These are phyloP conservation scores for Gautieria morchelliformis DNA, from an alignment of 768 basidiomycete species.

Conservation along the genomic window DNA sequence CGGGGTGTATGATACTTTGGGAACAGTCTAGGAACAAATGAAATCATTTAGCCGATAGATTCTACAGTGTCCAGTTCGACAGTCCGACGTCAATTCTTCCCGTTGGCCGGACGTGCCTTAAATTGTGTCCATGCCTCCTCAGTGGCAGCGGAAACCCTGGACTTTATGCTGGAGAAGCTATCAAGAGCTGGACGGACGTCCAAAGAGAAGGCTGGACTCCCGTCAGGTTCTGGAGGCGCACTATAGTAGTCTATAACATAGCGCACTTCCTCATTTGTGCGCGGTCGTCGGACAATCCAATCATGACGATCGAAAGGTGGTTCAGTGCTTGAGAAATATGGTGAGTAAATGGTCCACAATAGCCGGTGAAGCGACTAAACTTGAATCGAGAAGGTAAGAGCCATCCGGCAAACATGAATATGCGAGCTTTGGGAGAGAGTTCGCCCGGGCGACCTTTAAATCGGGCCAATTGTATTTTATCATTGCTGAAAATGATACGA, in stretches of 20 bases:
- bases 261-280: constrained; percentile 73
- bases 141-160: constrained; percentile 61
- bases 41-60: neutral
- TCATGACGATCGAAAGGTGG: constrained; percentile 98
- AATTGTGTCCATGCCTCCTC: constrained; percentile 54
- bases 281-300: constrained; percentile 83
- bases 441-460: constrained; percentile 90
- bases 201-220: constrained; percentile 88
- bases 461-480: constrained; percentile 64
- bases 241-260: constrained; percentile 99
- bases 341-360: constrained; percentile 2
- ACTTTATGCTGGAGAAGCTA: constrained; percentile 63
- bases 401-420: constrained; percentile 82
- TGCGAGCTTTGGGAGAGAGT: constrained; percentile 86
- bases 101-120: constrained; percentile 8
- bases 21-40: neutral
- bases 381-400: constrained; percentile 84
- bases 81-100: neutral
- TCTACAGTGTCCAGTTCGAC: neutral
- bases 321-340: constrained; percentile 47
- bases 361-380: constrained; percentile 20
- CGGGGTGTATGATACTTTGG: neutral
- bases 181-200: constrained; percentile 96
- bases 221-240: constrained; percentile 80
- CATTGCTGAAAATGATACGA: constrained; percentile 33